phyloP scores from a whole-genome alignment of 148 eudicot genomes.

The Chenopodium berlandieri region DNA sequence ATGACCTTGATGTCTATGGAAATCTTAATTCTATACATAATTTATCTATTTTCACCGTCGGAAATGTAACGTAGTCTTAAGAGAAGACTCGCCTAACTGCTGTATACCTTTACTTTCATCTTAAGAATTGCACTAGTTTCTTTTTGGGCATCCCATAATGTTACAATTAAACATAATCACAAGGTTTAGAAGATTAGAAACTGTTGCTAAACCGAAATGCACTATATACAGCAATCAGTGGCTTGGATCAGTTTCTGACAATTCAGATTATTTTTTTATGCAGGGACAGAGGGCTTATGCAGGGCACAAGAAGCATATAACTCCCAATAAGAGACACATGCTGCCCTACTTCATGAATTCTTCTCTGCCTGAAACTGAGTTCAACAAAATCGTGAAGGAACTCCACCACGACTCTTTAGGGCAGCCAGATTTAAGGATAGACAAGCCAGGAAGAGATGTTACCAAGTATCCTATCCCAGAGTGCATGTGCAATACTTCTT shows the following conservation, averaged over 20 bases:
- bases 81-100: no score
- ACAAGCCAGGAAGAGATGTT: slow-evolving; percentile 78
- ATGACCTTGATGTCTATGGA: no score
- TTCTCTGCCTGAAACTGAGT: slow-evolving; percentile 70
- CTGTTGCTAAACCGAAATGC: background rate
- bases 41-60: no score
- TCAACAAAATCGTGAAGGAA: slow-evolving; percentile 59
- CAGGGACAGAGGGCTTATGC: slow-evolving; percentile 95
- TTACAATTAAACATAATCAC: no score
- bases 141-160: no score
- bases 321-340: slow-evolving; percentile 94
- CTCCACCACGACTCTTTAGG: slow-evolving; percentile 84
- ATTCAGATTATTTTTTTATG: slow-evolving; percentile 1
- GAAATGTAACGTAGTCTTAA: no score
- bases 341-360: slow-evolving; percentile 65
- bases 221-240: background rate
- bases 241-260: background rate
- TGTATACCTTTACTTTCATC: no score
- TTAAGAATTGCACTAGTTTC: no score
- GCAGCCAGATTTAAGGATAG: slow-evolving; percentile 81
- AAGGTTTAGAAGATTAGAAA: background rate
- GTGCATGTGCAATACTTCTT: slow-evolving; percentile 69
- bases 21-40: no score
- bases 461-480: slow-evolving; percentile 91
- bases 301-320: slow-evolving; percentile 87